Conservation (phyloP, 1,284 basidiomycete genomes). For the Vanrija sp. region DNA sequence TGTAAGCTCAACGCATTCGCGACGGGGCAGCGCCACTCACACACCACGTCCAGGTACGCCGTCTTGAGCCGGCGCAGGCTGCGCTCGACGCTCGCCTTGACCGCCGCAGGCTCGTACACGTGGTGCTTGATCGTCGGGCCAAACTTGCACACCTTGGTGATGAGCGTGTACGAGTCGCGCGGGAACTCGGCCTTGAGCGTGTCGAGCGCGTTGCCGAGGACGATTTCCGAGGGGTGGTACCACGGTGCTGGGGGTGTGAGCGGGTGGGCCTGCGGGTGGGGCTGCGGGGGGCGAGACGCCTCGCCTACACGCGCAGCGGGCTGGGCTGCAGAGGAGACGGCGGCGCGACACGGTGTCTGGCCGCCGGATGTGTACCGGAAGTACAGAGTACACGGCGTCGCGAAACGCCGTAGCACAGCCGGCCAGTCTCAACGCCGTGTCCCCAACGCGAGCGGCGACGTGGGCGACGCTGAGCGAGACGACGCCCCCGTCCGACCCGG, state of each 20-base stretch:
- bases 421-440: not conserved
- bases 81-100: conserved; percentile 66
- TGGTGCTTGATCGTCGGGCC: conserved; percentile 62
- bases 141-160: conserved; percentile 93
- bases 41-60: conserved; percentile 76
- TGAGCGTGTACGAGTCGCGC: conserved; percentile 71
- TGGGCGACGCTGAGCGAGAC: too few species aligned
- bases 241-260: conserved; percentile 51
- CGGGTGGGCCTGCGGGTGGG: too few species aligned
- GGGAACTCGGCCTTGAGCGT: conserved; percentile 68
- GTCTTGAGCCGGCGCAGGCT: conserved; percentile 74
- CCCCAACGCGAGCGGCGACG: too few species aligned
- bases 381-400: too few species aligned
- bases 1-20: not conserved
- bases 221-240: conserved; percentile 86
- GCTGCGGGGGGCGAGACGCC: too few species aligned
- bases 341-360: too few species aligned
- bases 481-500: too few species aligned
- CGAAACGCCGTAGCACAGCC: too few species aligned
- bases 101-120: conserved; percentile 66
- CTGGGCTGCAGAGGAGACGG: too few species aligned
- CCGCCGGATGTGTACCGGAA: too few species aligned
- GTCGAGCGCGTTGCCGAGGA: conserved; percentile 71
- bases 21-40: conserved; percentile 28
- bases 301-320: too few species aligned